Evolutionary conservation across 495 filamentous ascomycete genomes (phyloP).

Genomic region (Xylaria curta): DNA sequence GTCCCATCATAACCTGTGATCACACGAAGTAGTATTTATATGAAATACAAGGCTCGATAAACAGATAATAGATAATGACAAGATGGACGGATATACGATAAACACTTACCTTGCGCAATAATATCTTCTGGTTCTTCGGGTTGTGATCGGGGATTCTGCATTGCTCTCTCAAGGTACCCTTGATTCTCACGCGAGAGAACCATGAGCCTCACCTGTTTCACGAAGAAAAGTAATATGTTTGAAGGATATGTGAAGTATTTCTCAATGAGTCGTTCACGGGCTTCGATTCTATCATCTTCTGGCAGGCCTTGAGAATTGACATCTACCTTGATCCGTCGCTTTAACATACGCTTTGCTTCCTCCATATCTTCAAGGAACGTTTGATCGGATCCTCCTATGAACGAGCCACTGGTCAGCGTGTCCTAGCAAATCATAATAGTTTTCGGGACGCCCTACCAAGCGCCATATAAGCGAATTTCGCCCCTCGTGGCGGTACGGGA

Average conservation of each 20-base stretch:
- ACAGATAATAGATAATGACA: not conserved
- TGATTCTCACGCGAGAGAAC: not conserved
- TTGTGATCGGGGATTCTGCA: not conserved
- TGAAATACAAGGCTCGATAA: not conserved
- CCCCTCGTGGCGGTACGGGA: not conserved
- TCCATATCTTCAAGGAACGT: conserved; percentile 24
- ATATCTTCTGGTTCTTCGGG: conserved; percentile 7
- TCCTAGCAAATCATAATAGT: not conserved
- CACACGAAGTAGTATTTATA: not conserved
- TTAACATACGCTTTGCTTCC: conserved; percentile 28
- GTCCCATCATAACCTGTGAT: not conserved
- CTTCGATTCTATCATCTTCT: conserved; percentile 33
- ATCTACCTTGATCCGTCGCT: conserved; percentile 36
- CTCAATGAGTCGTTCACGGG: conserved; percentile 30
- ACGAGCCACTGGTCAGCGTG: not conserved
- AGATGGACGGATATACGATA: not conserved
- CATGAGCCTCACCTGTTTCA: not conserved
- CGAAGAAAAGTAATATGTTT: conserved; percentile 30
- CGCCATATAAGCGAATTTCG: not conserved
- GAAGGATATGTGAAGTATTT: conserved; percentile 35
- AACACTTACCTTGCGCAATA: conserved; percentile 8
- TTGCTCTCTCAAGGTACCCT: not conserved
- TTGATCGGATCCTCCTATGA: not conserved
- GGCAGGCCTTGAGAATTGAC: conserved; percentile 33
- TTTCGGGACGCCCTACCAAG: not conserved